Evolutionary conservation across 2,329 filamentous ascomycete species (phyloP), one percentile per base, ranked within the genome.

Genomic region (Diaporthe eres): DNA sequence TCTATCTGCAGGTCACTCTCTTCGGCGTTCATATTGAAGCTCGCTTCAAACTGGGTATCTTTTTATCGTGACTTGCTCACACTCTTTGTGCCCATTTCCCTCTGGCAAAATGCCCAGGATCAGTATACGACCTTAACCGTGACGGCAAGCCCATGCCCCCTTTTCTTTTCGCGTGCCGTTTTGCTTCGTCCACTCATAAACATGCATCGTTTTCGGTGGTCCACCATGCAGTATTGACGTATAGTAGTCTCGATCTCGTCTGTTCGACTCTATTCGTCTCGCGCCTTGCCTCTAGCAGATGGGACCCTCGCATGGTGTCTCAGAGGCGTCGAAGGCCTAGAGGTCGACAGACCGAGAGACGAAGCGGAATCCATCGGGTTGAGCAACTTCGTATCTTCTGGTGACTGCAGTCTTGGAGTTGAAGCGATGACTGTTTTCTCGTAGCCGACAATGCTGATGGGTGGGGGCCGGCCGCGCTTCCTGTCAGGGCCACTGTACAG

Each of bases 401-500:
- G 72, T 6, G 75, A 73, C 8, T 44, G 60, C 19, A 80, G 77
- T 9, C 80, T 82, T 4, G 85, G 84, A 0, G 88, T 89, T n/a
- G 83, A 81, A 44, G 91, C 91, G 55, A 92, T 89, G 17, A 88
- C 88, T 3, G 91, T 91, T 85, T 98, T 97, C 82, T 98, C 95
- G 81, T 94, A 95, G 78, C 87, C 91, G 63, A 92, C 93, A 77
- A 96, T 92, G 78, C 86, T 90, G 80, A 95, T 91, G 0, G 93
- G 91, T 0, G 91, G 87, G 31, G 94, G 91, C 22, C 92, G 90
- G 72, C 88, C 86, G 73, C 90, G 88, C 77, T 87, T 88, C 28
- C 89, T 86, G 77, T 95, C 91, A 0, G 92, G 89, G 8, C 90
- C 89, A 77, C 91, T 95, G 86, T 98, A 98, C 22, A 98, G 88